phyloP scores from a whole-genome alignment of 164 flowering plant species.

The Santalum album region DNA sequence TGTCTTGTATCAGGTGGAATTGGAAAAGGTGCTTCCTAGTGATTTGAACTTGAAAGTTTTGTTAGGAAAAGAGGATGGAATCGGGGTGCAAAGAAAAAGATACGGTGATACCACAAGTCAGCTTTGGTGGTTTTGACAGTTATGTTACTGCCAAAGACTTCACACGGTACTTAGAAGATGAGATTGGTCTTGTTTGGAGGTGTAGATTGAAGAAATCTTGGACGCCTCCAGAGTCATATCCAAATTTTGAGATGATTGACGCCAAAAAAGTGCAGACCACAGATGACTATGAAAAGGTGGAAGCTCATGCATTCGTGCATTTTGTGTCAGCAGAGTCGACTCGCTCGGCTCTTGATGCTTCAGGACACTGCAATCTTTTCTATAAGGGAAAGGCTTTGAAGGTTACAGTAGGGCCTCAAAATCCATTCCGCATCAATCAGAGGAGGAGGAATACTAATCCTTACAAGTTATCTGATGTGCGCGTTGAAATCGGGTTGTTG shows the following conservation, averaged over 20 bases:
- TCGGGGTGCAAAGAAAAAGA: constrained; percentile 20
- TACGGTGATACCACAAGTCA: constrained; percentile 42
- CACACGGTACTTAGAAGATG: constrained; percentile 36
- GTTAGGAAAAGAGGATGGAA: constrained; percentile 27
- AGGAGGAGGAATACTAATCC: constrained; percentile 55
- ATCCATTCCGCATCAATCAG: constrained; percentile 38
- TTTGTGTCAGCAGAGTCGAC: constrained; percentile 50
- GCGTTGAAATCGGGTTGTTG: constrained; percentile 51
- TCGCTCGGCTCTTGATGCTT: constrained; percentile 33
- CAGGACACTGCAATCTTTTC: constrained; percentile 39
- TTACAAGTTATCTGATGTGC: constrained; percentile 38
- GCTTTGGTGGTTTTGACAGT: constrained; percentile 62
- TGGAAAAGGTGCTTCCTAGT: neutral
- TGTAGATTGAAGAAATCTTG: constrained; percentile 79
- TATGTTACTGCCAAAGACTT: constrained; percentile 41
- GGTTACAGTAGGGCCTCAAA: constrained; percentile 60
- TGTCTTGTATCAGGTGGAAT: neutral
- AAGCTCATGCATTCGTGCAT: constrained; percentile 92
- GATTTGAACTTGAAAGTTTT: constrained; percentile 1
- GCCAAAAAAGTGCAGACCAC: constrained; percentile 11
- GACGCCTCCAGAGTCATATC: constrained; percentile 67
- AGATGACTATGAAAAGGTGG: constrained; percentile 47
- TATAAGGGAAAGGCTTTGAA: constrained; percentile 30
- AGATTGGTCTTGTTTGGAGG: constrained; percentile 58
- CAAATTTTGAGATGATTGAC: constrained; percentile 33